A percentile compares a stretch with the other conserved stretches of the same genome.
These are phyloP conservation scores for Cucumis melo DNA, from an alignment of 306 rosid genomes.

Conservation along the genomic window DNA sequence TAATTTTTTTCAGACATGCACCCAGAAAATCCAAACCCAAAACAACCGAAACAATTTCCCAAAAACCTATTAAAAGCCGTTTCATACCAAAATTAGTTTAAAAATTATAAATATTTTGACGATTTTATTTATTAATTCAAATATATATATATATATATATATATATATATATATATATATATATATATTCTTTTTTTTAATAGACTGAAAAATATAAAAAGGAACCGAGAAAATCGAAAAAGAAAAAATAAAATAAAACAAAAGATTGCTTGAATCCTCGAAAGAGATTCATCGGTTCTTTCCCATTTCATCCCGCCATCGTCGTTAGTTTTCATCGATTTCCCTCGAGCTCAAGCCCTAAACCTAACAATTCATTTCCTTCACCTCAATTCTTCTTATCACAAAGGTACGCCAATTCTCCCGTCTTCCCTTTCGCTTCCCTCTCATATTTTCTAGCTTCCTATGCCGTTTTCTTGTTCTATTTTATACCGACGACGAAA, in stretches of 20 bases:
- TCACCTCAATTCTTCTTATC: neutral
- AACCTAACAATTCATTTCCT: neutral
- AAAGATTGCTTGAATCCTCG: neutral
- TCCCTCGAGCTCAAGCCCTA: neutral
- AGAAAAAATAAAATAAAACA: neutral
- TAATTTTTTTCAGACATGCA: too few species aligned
- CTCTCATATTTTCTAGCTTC: neutral
- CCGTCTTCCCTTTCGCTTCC: neutral
- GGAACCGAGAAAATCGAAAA: neutral
- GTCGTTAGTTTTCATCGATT: neutral
- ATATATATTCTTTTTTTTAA: too few species aligned
- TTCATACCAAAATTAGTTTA: too few species aligned
- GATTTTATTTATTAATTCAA: too few species aligned
- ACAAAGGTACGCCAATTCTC: neutral
- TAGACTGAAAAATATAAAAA: neutral
- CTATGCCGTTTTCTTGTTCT: neutral
- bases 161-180: too few species aligned
- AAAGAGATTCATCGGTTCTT: neutral
- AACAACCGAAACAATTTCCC: too few species aligned
- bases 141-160: too few species aligned
- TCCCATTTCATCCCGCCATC: neutral
- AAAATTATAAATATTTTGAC: too few species aligned
- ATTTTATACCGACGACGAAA: neutral
- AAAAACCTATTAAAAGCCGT: too few species aligned
- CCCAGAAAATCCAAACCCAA: too few species aligned